Evolutionary conservation across 495 filamentous ascomycete species (phyloP).

Genomic region (Acidomyces sp.): DNA sequence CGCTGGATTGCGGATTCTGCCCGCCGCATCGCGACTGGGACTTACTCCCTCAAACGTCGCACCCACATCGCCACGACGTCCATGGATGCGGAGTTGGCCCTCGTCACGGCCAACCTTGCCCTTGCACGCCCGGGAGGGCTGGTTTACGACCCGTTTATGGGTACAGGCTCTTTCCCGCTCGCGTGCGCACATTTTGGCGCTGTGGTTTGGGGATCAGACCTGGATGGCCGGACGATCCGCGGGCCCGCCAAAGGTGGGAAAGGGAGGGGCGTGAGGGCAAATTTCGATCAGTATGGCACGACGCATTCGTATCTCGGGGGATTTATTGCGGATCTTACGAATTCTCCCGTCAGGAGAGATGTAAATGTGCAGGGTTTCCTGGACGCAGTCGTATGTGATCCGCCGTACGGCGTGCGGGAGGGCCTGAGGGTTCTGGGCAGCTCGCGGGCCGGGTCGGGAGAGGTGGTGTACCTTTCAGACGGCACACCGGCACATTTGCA

Average conservation of each 20-base stretch:
- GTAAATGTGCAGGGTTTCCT: constrained; percentile 46
- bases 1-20: constrained; percentile 50
- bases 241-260: constrained; percentile 50
- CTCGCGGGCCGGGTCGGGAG: constrained; percentile 46
- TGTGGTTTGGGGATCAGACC: constrained; percentile 68
- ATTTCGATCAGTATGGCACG: constrained; percentile 76
- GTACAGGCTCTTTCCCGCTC: constrained; percentile 81
- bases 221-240: constrained; percentile 75
- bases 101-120: constrained; percentile 85
- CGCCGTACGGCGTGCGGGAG: constrained; percentile 93
- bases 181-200: constrained; percentile 84
- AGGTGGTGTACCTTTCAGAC: constrained; percentile 49
- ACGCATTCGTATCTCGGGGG: constrained; percentile 50
- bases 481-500: constrained; percentile 60
- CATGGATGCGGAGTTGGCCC: constrained; percentile 88
- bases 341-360: constrained; percentile 69
- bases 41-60: constrained; percentile 83
- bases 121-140: constrained; percentile 68
- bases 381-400: constrained; percentile 92
- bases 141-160: constrained; percentile 88
- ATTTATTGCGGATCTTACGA: constrained; percentile 79
- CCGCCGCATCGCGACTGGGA: constrained; percentile 47
- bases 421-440: constrained; percentile 76
- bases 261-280: constrained; percentile 46
- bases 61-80: constrained; percentile 87